phyloP scores from a whole-genome alignment of 768 basidiomycete species.

The Mycena vulgaris region DNA sequence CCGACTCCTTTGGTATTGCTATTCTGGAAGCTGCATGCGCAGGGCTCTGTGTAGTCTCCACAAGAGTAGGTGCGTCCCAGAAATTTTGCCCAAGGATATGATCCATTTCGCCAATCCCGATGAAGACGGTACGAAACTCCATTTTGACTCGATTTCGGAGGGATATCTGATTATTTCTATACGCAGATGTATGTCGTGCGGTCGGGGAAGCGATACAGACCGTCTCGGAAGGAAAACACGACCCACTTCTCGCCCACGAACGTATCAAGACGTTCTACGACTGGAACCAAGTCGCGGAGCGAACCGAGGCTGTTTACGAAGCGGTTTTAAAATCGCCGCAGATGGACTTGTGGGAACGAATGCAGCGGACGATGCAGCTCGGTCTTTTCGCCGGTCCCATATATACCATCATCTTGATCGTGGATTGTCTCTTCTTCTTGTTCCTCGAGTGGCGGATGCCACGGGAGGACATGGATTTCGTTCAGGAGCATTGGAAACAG shows the following conservation, averaged over 20 bases:
- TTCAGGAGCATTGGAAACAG: conserved; percentile 74
- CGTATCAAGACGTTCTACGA: conserved; percentile 88
- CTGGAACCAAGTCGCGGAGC: conserved; percentile 84
- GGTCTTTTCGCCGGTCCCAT: conserved; percentile 90
- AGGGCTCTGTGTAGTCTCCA: conserved; percentile 94
- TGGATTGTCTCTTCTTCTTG: conserved; percentile 91
- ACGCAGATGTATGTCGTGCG: conserved; percentile 86
- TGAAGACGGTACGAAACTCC: conserved; percentile 81
- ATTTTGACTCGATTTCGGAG: neutral
- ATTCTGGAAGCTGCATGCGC: conserved; percentile 97
- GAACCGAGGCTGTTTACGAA: conserved; percentile 89
- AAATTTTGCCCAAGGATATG: conserved; percentile 94
- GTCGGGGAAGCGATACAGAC: conserved; percentile 85
- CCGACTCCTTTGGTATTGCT: conserved; percentile 97
- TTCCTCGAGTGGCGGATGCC: conserved; percentile 91
- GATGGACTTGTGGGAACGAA: conserved; percentile 83
- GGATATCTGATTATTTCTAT: conserved; percentile 4
- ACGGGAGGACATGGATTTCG: conserved; percentile 82
- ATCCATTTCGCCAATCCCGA: conserved; percentile 96
- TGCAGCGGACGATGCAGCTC: conserved; percentile 82
- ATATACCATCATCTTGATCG: conserved; percentile 88
- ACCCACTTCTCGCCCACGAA: conserved; percentile 82
- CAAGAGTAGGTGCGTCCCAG: conserved; percentile 94
- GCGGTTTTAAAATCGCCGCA: conserved; percentile 73
- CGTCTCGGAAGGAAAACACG: conserved; percentile 77